These are phyloP conservation scores for Hypoxylon sp. DNA, from an alignment of 2,329 filamentous ascomycete genomes.

Conservation along the genomic window DNA sequence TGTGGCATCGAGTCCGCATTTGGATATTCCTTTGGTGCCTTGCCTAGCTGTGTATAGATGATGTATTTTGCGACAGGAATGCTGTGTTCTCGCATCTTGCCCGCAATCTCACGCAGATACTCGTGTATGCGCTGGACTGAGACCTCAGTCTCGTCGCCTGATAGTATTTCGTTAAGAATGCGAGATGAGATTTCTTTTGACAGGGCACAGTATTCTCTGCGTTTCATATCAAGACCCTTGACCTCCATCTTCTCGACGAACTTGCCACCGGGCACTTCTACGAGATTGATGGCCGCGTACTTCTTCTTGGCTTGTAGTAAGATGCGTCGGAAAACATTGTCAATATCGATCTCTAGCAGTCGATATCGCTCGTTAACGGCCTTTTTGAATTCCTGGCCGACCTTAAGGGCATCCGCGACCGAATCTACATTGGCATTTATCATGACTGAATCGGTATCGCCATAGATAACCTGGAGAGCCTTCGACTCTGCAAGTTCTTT, in stretches of 20 bases:
- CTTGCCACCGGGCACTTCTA: constrained; percentile 85
- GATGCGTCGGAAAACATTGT: constrained; percentile 95
- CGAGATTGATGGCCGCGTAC: constrained; percentile 95
- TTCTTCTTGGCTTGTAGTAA: constrained; percentile 99
- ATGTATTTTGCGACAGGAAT: constrained; percentile 91
- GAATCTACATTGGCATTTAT: constrained; percentile 99
- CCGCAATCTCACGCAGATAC: constrained; percentile 86
- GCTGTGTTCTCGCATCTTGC: constrained; percentile 85
- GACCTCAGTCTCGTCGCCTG: constrained; percentile 90
- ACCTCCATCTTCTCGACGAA: constrained; percentile 96
- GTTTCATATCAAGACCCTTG: constrained; percentile 97
- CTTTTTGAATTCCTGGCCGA: constrained; percentile 95
- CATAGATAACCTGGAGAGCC: constrained; percentile 95
- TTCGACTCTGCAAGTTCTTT: constrained; percentile 95
- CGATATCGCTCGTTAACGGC: constrained; percentile 94
- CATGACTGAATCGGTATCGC: constrained; percentile 99
- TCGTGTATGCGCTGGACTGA: constrained; percentile 94
- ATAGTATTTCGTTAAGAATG: constrained; percentile 94
- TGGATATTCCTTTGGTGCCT: constrained; percentile 92
- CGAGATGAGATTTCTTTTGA: constrained; percentile 95
- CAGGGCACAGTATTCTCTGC: constrained; percentile 94
- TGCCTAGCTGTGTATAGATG: constrained; percentile 97
- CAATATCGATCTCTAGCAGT: constrained; percentile 96
- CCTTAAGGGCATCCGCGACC: constrained; percentile 88
- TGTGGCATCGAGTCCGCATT: constrained; percentile 97